phyloP scores from a whole-genome alignment of 2,329 filamentous ascomycete genomes.

The Nannizzia gypsea region DNA sequence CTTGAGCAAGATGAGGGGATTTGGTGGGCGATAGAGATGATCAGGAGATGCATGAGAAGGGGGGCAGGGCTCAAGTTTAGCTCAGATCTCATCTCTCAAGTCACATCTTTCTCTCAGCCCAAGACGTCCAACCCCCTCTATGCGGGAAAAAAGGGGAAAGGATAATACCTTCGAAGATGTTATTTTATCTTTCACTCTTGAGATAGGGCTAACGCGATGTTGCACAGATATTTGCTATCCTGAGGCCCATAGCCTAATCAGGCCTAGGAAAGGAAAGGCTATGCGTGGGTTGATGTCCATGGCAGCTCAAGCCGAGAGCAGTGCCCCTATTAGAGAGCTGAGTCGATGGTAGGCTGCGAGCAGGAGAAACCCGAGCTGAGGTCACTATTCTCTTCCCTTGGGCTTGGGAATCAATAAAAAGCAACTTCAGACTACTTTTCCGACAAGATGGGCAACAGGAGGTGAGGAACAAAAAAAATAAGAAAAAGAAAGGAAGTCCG shows the following conservation, averaged over 20 bases:
- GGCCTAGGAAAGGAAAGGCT: neutral
- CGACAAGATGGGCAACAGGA: neutral
- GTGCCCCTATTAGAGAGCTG: neutral
- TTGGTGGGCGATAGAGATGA: neutral
- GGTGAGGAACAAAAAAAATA: neutral
- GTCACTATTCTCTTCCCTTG: neutral
- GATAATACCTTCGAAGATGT: neutral
- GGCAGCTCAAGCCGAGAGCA: neutral
- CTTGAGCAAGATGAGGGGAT: neutral
- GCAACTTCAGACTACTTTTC: neutral
- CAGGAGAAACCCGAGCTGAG: slow-evolving; percentile 1
- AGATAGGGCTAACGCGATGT: neutral
- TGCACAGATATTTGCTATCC: neutral
- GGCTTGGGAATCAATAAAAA: neutral
- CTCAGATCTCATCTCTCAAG: neutral
- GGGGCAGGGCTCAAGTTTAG: neutral
- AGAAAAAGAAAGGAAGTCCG: neutral
- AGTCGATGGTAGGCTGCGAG: neutral
- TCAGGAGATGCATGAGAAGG: neutral
- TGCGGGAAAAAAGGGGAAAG: neutral
- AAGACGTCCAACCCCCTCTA: neutral
- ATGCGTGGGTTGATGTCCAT: neutral
- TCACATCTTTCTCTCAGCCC: neutral
- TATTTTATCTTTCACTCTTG: no score
- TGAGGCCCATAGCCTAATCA: neutral